Percentiles rank a stretch among this genome's conserved stretches.
phyloP scores from a whole-genome alignment of 148 eudicot genomes.

The Silene latifolia region DNA sequence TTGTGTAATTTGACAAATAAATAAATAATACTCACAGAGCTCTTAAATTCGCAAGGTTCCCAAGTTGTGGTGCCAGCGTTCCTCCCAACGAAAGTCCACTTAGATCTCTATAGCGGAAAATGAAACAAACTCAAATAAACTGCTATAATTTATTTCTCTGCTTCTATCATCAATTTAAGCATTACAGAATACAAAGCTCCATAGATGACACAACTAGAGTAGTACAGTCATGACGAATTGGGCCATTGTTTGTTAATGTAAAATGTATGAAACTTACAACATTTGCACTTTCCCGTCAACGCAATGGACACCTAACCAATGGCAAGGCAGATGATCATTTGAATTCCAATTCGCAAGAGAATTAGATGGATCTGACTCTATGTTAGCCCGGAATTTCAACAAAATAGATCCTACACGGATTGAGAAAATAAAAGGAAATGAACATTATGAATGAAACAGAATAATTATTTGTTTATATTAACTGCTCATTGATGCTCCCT shows the following conservation, averaged over 20 bases:
- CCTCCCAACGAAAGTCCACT: conserved; percentile 63
- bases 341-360: conserved; percentile 69
- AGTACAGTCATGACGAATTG: neutral
- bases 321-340: conserved; percentile 58
- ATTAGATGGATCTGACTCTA: conserved; percentile 59
- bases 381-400: conserved; percentile 50
- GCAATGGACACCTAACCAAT: conserved; percentile 70
- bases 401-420: conserved; percentile 63
- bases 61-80: conserved; percentile 53
- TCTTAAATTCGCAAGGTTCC: conserved; percentile 56
- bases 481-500: too few species aligned
- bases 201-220: neutral
- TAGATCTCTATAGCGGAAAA: conserved; percentile 39
- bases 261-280: conserved; percentile 59
- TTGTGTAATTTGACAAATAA: neutral
- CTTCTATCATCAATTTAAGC: neutral
- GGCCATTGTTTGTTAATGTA: neutral
- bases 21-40: conserved; percentile 48
- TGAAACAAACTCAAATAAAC: conserved; percentile 8
- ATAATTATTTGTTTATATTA: too few species aligned
- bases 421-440: too few species aligned
- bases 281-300: conserved; percentile 60
- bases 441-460: conserved; percentile 8
- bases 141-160: neutral
- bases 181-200: too few species aligned